phyloP scores from a whole-genome alignment of 2,329 filamentous ascomycete species.

The Stagonosporopsis rhizophila region DNA sequence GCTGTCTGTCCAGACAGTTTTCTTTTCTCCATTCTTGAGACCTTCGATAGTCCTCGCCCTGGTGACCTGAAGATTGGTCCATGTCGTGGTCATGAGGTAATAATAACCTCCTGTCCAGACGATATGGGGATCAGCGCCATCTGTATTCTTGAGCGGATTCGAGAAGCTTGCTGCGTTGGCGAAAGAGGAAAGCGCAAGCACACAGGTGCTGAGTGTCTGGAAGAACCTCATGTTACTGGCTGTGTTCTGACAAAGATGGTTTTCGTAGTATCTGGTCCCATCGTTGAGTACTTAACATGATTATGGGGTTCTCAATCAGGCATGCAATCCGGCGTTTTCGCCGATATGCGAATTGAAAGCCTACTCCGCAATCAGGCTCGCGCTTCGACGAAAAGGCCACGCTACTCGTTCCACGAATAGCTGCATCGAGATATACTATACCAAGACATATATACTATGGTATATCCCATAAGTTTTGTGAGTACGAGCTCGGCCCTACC shows the following conservation, averaged over 20 bases:
- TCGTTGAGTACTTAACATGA: background rate
- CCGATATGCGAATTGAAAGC: slow-evolving; percentile 2
- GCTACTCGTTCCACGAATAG: slow-evolving; percentile 7
- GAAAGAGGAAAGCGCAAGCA: slow-evolving; percentile 29
- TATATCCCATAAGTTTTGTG: too few relatives aligned
- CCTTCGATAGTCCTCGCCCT: slow-evolving; percentile 62
- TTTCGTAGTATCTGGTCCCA: background rate
- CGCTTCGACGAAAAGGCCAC: background rate
- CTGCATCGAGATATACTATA: background rate
- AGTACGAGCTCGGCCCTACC: too few relatives aligned
- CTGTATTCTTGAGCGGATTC: slow-evolving; percentile 60
- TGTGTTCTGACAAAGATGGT: background rate
- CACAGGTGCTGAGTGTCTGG: slow-evolving; percentile 17
- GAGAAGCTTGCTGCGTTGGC: slow-evolving; percentile 53
- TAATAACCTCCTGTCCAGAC: slow-evolving; percentile 62
- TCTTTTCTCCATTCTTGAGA: slow-evolving; percentile 61
- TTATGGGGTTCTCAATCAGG: background rate
- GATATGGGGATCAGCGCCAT: slow-evolving; percentile 63
- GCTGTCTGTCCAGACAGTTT: slow-evolving; percentile 59
- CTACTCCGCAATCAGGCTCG: background rate
- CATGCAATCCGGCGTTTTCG: slow-evolving; percentile 5
- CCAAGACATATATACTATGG: slow-evolving; percentile 19
- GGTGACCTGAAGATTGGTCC: slow-evolving; percentile 63
- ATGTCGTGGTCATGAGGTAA: slow-evolving; percentile 65
- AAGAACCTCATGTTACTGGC: slow-evolving; percentile 24